Evolutionary conservation across 371 early-diverging fungal species (phyloP).

Genomic region (Coemansia sp.): DNA sequence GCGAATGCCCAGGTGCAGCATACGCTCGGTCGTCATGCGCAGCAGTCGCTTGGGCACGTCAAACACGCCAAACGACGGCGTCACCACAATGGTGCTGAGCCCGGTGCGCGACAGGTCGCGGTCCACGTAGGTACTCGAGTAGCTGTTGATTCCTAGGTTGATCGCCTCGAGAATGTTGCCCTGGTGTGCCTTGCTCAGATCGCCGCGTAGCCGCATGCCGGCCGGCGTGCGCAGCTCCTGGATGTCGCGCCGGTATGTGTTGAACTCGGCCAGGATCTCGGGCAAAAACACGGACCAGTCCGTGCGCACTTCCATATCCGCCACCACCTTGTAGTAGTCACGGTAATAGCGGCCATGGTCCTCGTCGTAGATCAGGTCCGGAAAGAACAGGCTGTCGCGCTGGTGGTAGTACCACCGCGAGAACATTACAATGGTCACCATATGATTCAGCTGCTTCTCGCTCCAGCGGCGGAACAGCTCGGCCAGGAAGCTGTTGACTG

Average conservation of each 20-base stretch:
- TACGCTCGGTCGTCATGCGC: slow-evolving; percentile 89
- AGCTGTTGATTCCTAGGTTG: slow-evolving; percentile 91
- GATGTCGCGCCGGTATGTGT: slow-evolving; percentile 76
- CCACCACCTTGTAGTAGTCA: slow-evolving; percentile 93
- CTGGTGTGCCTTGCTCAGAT: slow-evolving; percentile 74
- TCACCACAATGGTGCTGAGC: slow-evolving; percentile 86
- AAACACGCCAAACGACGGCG: slow-evolving; percentile 86
- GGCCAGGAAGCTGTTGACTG: slow-evolving; percentile 84
- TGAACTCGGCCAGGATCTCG: slow-evolving; percentile 73
- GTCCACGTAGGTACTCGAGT: slow-evolving; percentile 90
- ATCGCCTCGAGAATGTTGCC: slow-evolving; percentile 95
- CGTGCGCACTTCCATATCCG: slow-evolving; percentile 86
- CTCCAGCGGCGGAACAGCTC: slow-evolving; percentile 89
- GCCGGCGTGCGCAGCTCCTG: slow-evolving; percentile 54
- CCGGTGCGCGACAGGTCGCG: slow-evolving; percentile 91
- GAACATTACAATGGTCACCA: slow-evolving; percentile 93
- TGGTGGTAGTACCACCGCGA: slow-evolving; percentile 77
- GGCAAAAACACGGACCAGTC: slow-evolving; percentile 85
- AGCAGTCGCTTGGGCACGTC: slow-evolving; percentile 79
- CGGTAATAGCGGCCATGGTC: slow-evolving; percentile 64
- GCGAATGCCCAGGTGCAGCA: slow-evolving; percentile 91
- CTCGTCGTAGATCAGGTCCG: slow-evolving; percentile 55
- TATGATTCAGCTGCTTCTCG: slow-evolving; percentile 82
- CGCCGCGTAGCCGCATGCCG: slow-evolving; percentile 52
- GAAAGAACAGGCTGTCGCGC: slow-evolving; percentile 56